Conservation (phyloP, 2,329 filamentous ascomycete species). For the Claviceps arundinis region DNA sequence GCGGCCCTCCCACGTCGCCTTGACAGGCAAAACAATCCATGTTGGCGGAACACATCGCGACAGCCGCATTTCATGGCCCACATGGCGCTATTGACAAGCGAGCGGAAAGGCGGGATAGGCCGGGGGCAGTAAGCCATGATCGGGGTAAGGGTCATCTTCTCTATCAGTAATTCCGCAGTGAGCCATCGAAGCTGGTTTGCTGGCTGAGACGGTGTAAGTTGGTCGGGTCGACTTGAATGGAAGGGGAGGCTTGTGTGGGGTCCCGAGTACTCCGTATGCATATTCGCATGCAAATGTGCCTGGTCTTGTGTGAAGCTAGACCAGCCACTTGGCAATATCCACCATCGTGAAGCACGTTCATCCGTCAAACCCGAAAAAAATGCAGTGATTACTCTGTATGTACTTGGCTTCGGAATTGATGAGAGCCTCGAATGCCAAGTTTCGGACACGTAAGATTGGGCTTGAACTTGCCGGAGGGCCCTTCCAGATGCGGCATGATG, state of each 20-base stretch:
- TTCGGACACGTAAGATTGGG: background rate
- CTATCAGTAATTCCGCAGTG: background rate
- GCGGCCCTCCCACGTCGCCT: background rate
- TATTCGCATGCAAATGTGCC: background rate
- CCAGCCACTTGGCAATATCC: background rate
- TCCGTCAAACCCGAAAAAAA: background rate
- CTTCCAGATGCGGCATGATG: too few species aligned
- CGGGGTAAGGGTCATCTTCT: background rate
- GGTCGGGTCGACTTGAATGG: too few species aligned
- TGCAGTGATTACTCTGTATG: too few species aligned
- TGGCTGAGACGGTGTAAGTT: background rate
- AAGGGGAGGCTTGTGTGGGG: background rate
- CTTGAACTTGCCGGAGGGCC: background rate
- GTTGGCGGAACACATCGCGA: background rate
- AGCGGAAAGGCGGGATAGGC: background rate
- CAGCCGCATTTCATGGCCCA: conserved; percentile 2
- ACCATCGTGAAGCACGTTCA: background rate
- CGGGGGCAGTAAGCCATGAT: background rate
- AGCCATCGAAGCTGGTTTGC: background rate
- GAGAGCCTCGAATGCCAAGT: background rate
- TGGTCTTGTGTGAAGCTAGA: background rate
- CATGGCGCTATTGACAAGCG: conserved; percentile 4
- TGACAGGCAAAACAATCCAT: background rate
- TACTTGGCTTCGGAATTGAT: background rate
- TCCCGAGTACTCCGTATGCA: background rate